Conservation (phyloP, 2,329 filamentous ascomycete genomes). For the Thielaviopsis ethacetica region DNA sequence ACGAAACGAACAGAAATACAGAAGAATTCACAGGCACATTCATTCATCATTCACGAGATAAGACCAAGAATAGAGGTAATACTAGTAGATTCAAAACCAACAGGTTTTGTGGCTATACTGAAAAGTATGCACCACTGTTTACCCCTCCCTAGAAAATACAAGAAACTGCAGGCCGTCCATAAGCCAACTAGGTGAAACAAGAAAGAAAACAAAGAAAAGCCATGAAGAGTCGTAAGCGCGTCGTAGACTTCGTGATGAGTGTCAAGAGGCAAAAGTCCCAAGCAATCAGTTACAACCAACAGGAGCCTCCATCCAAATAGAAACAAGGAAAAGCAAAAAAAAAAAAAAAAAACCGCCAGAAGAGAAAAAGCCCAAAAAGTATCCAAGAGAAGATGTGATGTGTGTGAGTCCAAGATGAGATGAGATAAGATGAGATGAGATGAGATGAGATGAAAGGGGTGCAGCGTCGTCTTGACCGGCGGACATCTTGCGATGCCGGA, state of each 20-base stretch:
- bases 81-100: not conserved
- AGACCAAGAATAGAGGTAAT: constrained; percentile 12
- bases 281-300: not conserved
- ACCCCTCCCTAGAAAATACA: constrained; percentile 13
- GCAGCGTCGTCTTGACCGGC: not conserved
- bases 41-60: constrained; percentile 3
- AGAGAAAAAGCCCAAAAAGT: constrained; percentile 14
- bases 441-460: not conserved
- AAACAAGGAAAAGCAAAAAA: not conserved
- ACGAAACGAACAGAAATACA: not conserved
- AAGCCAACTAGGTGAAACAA: constrained; percentile 5
- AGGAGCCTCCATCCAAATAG: not conserved
- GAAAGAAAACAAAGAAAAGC: not conserved
- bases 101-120: not conserved
- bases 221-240: not conserved
- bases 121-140: not conserved
- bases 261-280: not conserved
- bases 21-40: not conserved
- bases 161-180: constrained; percentile 17
- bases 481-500: not conserved
- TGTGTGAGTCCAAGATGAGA: not conserved
- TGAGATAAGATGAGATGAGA: not conserved
- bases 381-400: constrained; percentile 5
- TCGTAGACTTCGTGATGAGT: constrained; percentile 6
- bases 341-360: constrained; percentile 1